Evolutionary conservation across 139 green algal genomes (phyloP).

Genomic region (Diplosphaera chodatii): DNA sequence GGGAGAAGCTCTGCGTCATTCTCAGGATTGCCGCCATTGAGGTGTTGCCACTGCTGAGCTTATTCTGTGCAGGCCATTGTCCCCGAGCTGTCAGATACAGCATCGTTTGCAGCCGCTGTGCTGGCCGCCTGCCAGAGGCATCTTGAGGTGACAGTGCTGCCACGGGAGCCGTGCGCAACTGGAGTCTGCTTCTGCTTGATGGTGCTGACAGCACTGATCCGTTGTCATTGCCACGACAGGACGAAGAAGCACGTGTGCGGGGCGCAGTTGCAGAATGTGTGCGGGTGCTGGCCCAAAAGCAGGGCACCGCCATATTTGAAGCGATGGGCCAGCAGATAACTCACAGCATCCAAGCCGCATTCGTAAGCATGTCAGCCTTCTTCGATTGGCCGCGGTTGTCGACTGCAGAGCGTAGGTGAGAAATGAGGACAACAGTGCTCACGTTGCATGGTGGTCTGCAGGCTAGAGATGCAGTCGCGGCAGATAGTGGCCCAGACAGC

Average conservation of each 20-base stretch:
- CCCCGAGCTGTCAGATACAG: not conserved
- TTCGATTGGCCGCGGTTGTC: too few species aligned
- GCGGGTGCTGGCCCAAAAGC: conserved; percentile 27
- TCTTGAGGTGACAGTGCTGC: not conserved
- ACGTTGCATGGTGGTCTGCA: too few species aligned
- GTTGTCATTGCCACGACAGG: conserved; percentile 7
- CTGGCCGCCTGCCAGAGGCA: not conserved
- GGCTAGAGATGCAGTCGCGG: not conserved
- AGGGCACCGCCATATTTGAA: conserved; percentile 42
- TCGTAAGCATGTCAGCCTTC: too few species aligned
- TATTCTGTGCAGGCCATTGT: not conserved
- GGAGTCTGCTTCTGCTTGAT: not conserved
- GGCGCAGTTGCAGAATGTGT: conserved; percentile 54
- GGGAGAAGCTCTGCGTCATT: too few species aligned
- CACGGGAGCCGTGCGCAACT: too few species aligned
- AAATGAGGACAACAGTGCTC: too few species aligned
- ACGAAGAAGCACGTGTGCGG: conserved; percentile 58
- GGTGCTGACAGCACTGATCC: too few species aligned
- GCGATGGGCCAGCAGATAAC: conserved; percentile 29
- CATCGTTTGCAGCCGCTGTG: not conserved
- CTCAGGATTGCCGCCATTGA: too few species aligned
- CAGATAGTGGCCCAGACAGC: not conserved
- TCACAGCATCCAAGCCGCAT: conserved; percentile 55
- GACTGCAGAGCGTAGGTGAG: too few species aligned
- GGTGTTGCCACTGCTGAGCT: too few species aligned